Base-by-base conservation (phyloP, 2,329 filamentous ascomycete genomes). In the Bipolaris gigantea region DNA sequence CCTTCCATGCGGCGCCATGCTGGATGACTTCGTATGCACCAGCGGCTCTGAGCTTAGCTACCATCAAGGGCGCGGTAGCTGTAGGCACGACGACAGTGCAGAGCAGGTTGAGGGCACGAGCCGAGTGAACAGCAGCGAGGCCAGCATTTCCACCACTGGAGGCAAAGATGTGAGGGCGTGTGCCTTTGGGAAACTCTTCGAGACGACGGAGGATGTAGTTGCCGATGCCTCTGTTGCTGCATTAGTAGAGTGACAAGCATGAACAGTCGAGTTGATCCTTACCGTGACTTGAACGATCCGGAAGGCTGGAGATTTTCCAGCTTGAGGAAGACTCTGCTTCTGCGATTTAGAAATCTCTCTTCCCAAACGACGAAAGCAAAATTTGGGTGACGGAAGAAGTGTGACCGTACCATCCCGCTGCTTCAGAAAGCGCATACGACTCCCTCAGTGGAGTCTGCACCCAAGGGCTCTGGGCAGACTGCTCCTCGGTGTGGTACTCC, bases 121-220 rank as follows among this genome's bases (percentile, higher is more conserved):
- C 88, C 1, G 90, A 88, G 43, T 85, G 86, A 15, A 90, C 89
- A 65, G 89, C 90, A 1, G 90, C 91, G 4, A 96, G 83, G 1
- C 91, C 91, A 2, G 91, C 91, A 69, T 96, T 96, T 53, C 91
- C 91, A 54, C 89, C 90, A 2, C 85, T 89, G 11, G 87, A 89
- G 67, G 84, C 88, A 77, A 90, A 94, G 81, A 94, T 93, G 77
- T 89, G 89, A 2, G 63, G 63, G 38, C 65, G 51, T n/a, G 61
- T 58, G 53, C 59, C 60, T 39, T 58, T 33, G 61, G 57, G 76
- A 64, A 60, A 73, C 67, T 70, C 68, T 51, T 75, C 73, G 16
- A 79, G 75, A 47, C 72, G 68, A 60, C 79, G 77, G 48, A 86
- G 80, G 71, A 91, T 86, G 70, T 89, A 82, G 73, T 89, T 84